Conservation (phyloP, 345 rosid species). For the Punica granatum region DNA sequence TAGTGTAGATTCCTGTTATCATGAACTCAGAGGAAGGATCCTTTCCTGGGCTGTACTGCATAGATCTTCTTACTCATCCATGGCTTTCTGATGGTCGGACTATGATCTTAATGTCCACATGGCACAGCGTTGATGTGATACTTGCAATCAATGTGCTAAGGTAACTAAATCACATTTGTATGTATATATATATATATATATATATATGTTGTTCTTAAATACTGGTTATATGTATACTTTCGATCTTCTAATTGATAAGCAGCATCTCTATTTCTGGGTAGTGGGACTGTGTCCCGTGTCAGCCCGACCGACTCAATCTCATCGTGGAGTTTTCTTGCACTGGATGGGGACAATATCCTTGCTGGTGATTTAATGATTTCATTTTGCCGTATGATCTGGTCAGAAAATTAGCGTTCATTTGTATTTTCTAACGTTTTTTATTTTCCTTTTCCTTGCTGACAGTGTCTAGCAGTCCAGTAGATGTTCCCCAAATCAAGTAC, state of each 20-base stretch:
- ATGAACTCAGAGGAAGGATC: conserved; percentile 53
- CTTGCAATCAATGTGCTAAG: conserved; percentile 58
- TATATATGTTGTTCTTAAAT: too few species aligned
- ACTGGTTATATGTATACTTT: background rate
- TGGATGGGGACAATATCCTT: conserved; percentile 67
- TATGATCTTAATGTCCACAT: conserved; percentile 59
- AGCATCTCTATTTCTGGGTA: conserved; percentile 19
- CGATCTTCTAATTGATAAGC: background rate
- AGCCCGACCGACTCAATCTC: conserved; percentile 56
- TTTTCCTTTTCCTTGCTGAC: conserved; percentile 15
- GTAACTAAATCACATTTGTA: conserved; percentile 37
- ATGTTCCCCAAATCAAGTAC: conserved; percentile 67
- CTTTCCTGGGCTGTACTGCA: conserved; percentile 75
- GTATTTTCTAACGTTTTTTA: conserved; percentile 2
- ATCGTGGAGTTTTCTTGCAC: conserved; percentile 61
- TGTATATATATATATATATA: too few species aligned
- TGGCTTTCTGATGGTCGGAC: conserved; percentile 93
- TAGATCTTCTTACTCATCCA: conserved; percentile 40
- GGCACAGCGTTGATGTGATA: conserved; percentile 64
- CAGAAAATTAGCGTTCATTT: background rate
- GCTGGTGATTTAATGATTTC: conserved; percentile 47
- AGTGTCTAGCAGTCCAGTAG: conserved; percentile 84
- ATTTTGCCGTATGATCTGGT: background rate
- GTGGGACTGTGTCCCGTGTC: conserved; percentile 59
- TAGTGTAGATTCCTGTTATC: conserved; percentile 55